Percentiles rank a stretch among this genome's conserved stretches.
phyloP scores from a whole-genome alignment of 1,139 yeast genomes.

The Keqinozyma sinolaborantium region DNA sequence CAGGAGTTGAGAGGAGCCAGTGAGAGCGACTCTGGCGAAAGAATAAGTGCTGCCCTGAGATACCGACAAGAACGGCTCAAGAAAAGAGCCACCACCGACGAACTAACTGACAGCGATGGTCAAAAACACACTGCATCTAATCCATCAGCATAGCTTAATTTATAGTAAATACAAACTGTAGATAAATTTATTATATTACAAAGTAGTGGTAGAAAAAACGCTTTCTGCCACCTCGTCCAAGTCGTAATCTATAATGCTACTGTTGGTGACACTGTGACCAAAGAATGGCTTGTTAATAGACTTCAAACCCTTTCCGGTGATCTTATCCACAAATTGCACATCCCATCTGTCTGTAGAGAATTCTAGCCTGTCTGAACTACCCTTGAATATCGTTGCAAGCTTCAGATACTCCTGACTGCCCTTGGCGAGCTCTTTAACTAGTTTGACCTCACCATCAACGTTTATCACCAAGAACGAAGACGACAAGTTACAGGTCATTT shows the following conservation, averaged over 20 bases:
- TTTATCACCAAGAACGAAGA: slow-evolving; percentile 37
- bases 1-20: slow-evolving; percentile 50
- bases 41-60: slow-evolving; percentile 31
- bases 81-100: slow-evolving; percentile 5
- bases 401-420: slow-evolving; percentile 11
- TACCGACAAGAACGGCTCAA: slow-evolving; percentile 33
- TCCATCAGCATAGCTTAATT: not conserved
- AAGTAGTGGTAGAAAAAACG: not conserved
- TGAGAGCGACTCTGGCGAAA: slow-evolving; percentile 15
- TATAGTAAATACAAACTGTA: not conserved
- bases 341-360: slow-evolving; percentile 17
- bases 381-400: slow-evolving; percentile 2
- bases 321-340: slow-evolving; percentile 33
- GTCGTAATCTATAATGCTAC: slow-evolving; percentile 32
- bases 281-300: slow-evolving; percentile 36
- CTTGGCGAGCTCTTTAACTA: slow-evolving; percentile 15
- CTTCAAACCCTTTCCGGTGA: slow-evolving; percentile 40
- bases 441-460: slow-evolving; percentile 47
- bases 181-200: slow-evolving; percentile 1
- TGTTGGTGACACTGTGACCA: slow-evolving; percentile 25
- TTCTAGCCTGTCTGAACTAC: slow-evolving; percentile 2
- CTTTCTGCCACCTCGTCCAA: slow-evolving; percentile 24
- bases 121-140: not conserved
- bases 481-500: slow-evolving; percentile 2
- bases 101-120: slow-evolving; percentile 2